Conservation (phyloP, 2,329 filamentous ascomycete genomes). For the Lasiodiplodia sp. region DNA sequence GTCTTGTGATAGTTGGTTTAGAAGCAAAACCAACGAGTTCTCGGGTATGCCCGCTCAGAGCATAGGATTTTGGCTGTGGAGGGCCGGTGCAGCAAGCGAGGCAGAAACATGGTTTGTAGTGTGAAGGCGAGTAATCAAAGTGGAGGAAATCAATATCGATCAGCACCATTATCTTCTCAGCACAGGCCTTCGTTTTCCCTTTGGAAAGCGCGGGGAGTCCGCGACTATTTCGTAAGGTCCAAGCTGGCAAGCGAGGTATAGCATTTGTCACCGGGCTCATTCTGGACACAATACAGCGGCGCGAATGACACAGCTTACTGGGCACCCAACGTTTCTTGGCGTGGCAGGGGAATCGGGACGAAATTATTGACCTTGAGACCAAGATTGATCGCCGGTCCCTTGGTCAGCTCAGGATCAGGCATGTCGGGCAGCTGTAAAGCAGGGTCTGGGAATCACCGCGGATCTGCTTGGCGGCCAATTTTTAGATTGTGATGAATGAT, state of each 20-base stretch:
- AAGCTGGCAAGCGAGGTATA: not conserved
- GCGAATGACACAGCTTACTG: not conserved
- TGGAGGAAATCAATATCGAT: not conserved
- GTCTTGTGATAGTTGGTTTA: too few species aligned
- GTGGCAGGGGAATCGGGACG: not conserved
- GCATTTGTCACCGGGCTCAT: not conserved
- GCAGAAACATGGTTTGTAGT: too few species aligned
- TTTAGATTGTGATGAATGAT: not conserved
- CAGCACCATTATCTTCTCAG: not conserved
- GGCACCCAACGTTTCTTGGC: not conserved
- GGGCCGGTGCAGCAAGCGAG: too few species aligned
- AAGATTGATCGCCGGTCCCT: not conserved
- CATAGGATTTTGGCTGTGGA: too few species aligned
- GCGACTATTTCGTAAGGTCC: not conserved
- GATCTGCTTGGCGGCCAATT: not conserved
- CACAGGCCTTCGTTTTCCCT: not conserved
- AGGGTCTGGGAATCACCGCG: not conserved
- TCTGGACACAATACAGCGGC: not conserved
- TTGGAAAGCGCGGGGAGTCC: not conserved
- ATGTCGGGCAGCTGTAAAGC: not conserved
- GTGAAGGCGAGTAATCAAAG: not conserved
- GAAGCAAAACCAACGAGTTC: too few species aligned
- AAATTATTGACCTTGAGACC: not conserved
- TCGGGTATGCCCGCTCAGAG: too few species aligned
- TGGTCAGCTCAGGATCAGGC: not conserved